Evolutionary conservation across 73 alveolate species (phyloP).

Genomic region (Uronychia setigera): DNA sequence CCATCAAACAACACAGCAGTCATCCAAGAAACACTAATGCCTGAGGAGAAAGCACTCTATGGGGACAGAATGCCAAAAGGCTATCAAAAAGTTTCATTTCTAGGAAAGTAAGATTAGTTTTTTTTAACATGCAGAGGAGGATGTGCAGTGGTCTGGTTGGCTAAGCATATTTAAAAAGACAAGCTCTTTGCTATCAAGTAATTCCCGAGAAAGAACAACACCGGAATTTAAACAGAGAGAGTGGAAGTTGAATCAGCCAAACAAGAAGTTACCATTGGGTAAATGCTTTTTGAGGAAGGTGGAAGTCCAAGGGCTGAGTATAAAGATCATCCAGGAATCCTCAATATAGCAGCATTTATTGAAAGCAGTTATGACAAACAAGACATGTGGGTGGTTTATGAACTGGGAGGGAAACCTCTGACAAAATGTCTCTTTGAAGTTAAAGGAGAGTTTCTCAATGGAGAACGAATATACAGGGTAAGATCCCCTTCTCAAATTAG

Average conservation of each 20-base stretch:
- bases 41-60: slow-evolving; percentile 65
- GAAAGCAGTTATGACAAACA: slow-evolving; percentile 54
- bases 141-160: slow-evolving; percentile 84
- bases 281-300: slow-evolving; percentile 9
- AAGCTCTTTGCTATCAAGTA: slow-evolving; percentile 73
- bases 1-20: no score
- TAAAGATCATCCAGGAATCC: slow-evolving; percentile 38
- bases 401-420: slow-evolving; percentile 69
- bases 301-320: slow-evolving; percentile 9
- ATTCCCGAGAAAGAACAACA: slow-evolving; percentile 47
- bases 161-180: slow-evolving; percentile 28
- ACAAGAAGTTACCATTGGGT: slow-evolving; percentile 8
- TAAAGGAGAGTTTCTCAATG: slow-evolving; percentile 78
- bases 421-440: slow-evolving; percentile 66
- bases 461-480: slow-evolving; percentile 72
- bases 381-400: slow-evolving; percentile 70
- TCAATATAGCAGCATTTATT: slow-evolving; percentile 36
- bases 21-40: no score
- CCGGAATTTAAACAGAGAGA: slow-evolving; percentile 11
- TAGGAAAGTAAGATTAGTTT: slow-evolving; percentile 73
- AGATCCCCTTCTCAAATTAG: no score
- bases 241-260: slow-evolving; percentile 28
- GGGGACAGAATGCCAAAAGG: slow-evolving; percentile 77
- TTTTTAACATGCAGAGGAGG: slow-evolving; percentile 78
- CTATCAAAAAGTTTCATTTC: slow-evolving; percentile 50